A percentile compares a stretch with the other conserved stretches of the same genome.
Evolutionary conservation across 441 rosid species (phyloP).

Genomic region (Adansonia rubrostipa): DNA sequence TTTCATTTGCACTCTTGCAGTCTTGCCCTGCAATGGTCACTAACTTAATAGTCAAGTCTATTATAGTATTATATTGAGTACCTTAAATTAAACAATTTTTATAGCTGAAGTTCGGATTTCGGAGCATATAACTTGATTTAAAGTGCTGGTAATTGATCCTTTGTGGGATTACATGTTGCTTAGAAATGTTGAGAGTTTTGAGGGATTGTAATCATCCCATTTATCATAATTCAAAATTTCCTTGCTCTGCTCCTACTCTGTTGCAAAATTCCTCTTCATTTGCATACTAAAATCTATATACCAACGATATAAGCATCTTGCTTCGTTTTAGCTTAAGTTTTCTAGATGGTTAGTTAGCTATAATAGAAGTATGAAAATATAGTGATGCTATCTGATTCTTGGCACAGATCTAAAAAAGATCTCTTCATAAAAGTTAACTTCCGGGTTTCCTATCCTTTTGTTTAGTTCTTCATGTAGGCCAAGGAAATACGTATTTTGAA

Average conservation of each 20-base stretch:
- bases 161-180: not conserved
- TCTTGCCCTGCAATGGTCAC: not conserved
- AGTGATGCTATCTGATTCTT: not conserved
- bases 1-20: not conserved
- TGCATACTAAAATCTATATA: not conserved
- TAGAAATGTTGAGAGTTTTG: not conserved
- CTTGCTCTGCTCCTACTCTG: not conserved
- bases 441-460: not conserved
- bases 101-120: not conserved
- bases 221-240: not conserved
- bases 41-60: not conserved
- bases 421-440: not conserved
- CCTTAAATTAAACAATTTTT: not conserved
- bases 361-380: too few relatives aligned
- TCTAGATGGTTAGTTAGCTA: not conserved
- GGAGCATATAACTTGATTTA: not conserved
- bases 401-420: not conserved
- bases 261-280: not conserved
- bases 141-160: not conserved
- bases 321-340: not conserved
- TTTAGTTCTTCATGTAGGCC: not conserved
- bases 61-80: not conserved
- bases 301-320: not conserved
- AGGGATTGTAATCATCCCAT: not conserved
- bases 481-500: not conserved